Conservation (phyloP, 129 eudicot genomes). For the Erigeron canadensis region DNA sequence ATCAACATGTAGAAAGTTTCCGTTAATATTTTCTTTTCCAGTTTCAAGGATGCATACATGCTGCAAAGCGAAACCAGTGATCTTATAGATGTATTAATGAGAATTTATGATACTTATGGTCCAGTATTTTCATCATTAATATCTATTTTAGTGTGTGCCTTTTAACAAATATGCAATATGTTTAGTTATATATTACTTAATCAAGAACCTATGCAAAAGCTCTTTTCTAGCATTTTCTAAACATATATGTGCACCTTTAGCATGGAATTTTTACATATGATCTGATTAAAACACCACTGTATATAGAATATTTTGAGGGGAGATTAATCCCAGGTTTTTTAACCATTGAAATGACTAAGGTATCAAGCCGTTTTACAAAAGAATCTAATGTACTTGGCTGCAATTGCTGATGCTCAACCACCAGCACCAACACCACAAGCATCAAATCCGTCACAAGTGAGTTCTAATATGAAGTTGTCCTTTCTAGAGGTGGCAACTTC, state of each 20-base stretch:
- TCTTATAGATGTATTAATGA: background rate
- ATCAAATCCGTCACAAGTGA: slow-evolving; percentile 66
- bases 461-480: background rate
- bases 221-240: background rate
- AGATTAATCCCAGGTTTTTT: background rate
- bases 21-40: background rate
- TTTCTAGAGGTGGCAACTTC: background rate
- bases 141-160: background rate
- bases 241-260: background rate
- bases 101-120: background rate
- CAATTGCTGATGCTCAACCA: slow-evolving; percentile 93
- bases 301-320: background rate
- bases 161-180: background rate
- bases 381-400: slow-evolving; percentile 81
- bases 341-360: slow-evolving; percentile 39
- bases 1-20: background rate
- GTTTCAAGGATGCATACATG: background rate
- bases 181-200: background rate
- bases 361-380: slow-evolving; percentile 77
- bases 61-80: background rate
- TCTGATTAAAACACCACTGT: background rate
- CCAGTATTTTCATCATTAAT: background rate
- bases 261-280: no score
- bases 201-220: background rate
- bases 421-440: slow-evolving; percentile 40